Conservation (phyloP, 2,329 filamentous ascomycete genomes). For the Hypoxylon sp. region DNA sequence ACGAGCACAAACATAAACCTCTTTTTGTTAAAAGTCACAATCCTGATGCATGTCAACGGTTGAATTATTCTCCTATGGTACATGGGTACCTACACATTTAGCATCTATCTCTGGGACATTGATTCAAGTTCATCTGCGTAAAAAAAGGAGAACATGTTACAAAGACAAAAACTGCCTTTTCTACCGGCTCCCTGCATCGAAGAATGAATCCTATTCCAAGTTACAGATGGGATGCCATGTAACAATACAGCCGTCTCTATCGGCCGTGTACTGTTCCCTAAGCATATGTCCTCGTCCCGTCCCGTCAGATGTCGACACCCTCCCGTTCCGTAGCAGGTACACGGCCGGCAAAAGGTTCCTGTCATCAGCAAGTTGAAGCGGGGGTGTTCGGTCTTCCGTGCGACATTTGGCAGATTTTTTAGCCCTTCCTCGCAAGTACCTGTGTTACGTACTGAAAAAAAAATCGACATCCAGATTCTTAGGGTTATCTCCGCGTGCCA, state of each 20-base stretch:
- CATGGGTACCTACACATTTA: too few relatives aligned
- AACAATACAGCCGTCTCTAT: slow-evolving; percentile 1
- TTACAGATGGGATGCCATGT: slow-evolving; percentile 1
- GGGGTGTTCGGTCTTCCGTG: slow-evolving; percentile 1
- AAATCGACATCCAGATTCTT: background rate
- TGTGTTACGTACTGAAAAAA: background rate
- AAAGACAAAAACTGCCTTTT: too few relatives aligned
- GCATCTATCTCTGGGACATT: too few relatives aligned
- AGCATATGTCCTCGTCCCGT: slow-evolving; percentile 24
- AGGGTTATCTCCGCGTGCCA: slow-evolving; percentile 5
- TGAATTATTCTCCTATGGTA: too few relatives aligned
- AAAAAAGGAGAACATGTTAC: too few relatives aligned
- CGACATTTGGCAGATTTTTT: background rate
- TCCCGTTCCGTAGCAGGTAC: slow-evolving; percentile 26
- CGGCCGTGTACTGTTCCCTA: slow-evolving; percentile 10
- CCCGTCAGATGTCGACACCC: slow-evolving; percentile 26
- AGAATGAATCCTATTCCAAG: slow-evolving; percentile 17
- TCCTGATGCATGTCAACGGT: slow-evolving; percentile 12
- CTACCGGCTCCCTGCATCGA: slow-evolving; percentile 23
- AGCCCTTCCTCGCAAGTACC: background rate
- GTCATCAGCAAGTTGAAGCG: slow-evolving; percentile 14
- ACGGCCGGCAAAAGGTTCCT: slow-evolving; percentile 7
- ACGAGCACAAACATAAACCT: slow-evolving; percentile 9
- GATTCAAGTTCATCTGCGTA: too few relatives aligned
- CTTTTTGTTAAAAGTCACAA: too few relatives aligned